phyloP scores from a whole-genome alignment of 352 stramenopile species.

The Globisporangium spinosum region DNA sequence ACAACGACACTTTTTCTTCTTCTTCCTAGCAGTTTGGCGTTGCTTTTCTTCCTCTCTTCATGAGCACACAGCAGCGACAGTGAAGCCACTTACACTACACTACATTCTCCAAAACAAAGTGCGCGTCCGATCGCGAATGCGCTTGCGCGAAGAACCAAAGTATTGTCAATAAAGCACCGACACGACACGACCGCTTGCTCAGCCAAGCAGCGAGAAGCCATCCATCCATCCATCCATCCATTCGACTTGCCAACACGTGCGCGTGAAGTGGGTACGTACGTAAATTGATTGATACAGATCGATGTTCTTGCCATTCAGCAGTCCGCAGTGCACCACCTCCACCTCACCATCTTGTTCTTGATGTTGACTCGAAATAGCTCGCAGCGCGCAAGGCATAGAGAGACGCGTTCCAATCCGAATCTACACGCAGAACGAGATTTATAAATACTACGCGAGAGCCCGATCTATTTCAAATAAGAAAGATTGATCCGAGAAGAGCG shows the following conservation, averaged over 20 bases:
- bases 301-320: not conserved
- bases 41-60: not conserved
- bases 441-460: not conserved
- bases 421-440: not conserved
- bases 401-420: not conserved
- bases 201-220: not conserved
- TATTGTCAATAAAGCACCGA: not conserved
- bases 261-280: not conserved
- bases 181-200: not conserved
- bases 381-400: not conserved
- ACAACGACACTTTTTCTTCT: no score
- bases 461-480: conserved; percentile 1
- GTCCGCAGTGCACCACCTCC: no score
- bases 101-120: not conserved
- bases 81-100: not conserved
- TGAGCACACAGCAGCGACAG: not conserved
- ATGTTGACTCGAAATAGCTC: not conserved
- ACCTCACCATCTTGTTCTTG: not conserved
- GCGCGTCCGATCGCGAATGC: not conserved
- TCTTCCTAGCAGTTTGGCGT: not conserved
- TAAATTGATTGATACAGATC: not conserved
- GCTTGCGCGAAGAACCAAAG: not conserved
- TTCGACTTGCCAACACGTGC: no score
- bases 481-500: not conserved
- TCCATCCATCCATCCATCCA: not conserved